phyloP scores from a whole-genome alignment of 768 basidiomycete species.

The Mycena galericulata region DNA sequence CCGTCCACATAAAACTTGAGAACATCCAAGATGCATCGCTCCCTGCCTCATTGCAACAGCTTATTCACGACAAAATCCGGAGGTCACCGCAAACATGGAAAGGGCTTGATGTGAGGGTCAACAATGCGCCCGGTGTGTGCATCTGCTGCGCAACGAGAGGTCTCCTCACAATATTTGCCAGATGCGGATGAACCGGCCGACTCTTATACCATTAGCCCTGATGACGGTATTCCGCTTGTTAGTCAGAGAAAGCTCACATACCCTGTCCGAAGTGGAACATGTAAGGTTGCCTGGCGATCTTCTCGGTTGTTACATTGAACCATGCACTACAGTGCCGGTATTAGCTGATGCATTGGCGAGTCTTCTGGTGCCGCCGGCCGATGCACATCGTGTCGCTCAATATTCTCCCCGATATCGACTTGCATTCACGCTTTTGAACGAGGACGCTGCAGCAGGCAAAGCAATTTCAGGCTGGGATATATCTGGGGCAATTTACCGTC shows the following conservation, averaged over 20 bases:
- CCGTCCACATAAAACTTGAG: conserved; percentile 58
- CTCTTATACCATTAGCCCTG: conserved; percentile 40
- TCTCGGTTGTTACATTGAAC: background rate
- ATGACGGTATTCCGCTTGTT: conserved; percentile 35
- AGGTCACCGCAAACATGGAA: conserved; percentile 51
- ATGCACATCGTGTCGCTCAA: conserved; percentile 67
- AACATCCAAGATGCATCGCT: conserved; percentile 27
- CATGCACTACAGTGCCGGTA: conserved; percentile 32
- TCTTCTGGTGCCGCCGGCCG: conserved; percentile 53
- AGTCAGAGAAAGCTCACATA: conserved; percentile 45
- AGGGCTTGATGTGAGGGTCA: conserved; percentile 54
- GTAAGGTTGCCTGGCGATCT: conserved; percentile 30
- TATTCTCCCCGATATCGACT: conserved; percentile 88
- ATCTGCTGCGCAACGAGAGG: background rate
- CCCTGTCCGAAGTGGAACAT: conserved; percentile 39
- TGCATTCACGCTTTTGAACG: conserved; percentile 93
- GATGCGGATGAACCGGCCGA: conserved; percentile 24
- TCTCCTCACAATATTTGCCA: conserved; percentile 6
- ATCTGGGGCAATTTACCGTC: conserved; percentile 69
- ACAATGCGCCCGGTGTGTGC: conserved; percentile 50
- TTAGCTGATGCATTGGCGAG: conserved; percentile 48
- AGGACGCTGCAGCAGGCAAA: conserved; percentile 80
- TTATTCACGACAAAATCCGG: conserved; percentile 41
- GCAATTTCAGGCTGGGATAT: conserved; percentile 81
- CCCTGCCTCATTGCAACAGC: conserved; percentile 34